Evolutionary conservation across 2,329 filamentous ascomycete genomes (phyloP), one percentile per base, ranked within the genome.

Genomic region (Parafenestella ontariensis): DNA sequence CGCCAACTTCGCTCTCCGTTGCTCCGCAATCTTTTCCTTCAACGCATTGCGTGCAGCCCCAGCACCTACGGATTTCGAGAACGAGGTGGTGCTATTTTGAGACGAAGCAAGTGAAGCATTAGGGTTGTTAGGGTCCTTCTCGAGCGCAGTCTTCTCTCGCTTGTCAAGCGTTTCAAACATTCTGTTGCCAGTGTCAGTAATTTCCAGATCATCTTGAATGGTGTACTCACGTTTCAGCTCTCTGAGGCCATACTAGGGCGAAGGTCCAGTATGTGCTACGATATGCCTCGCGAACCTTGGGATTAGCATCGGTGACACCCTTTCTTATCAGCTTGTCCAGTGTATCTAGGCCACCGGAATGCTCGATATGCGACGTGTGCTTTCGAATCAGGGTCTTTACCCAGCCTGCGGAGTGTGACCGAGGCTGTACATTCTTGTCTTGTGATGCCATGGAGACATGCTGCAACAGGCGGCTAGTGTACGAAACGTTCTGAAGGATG

Each of bases 341-440:
- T 24, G 91, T 69, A 11, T 96, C 92, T 18, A 96, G 77, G 3
- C 92, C 91, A 37, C 92, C 93, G 1, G 85, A 85, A 69, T 96
- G 91, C 72, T 98, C 94, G 55, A 98, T 82, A 36, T 92, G 87
- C 58, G 81, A 85, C 77, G 92, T 96, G 76, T 96, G 91, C 66
- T 91, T 91, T 63, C 84, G 88, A 34, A 99, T 78, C 18, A 98
- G 76, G 1, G 89, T 96, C 75, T 88, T 90, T 26, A 98, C 78
- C 95, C 95, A 99, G 7, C 85, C 88, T 2, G 89, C 83, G 1
- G 88, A 89, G 74, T 89, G 96, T 1, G 86, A 85, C 57, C 95
- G 87, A 15, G 93, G 89, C 69, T 95, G 90, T 2, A 93, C 89
- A 70, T 97, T 98, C 80, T 97, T 98, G 79, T 99, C 94, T 72